These are phyloP conservation scores for Speleostelium caveatum DNA, from an alignment of 78 protist species.

Conservation along the genomic window DNA sequence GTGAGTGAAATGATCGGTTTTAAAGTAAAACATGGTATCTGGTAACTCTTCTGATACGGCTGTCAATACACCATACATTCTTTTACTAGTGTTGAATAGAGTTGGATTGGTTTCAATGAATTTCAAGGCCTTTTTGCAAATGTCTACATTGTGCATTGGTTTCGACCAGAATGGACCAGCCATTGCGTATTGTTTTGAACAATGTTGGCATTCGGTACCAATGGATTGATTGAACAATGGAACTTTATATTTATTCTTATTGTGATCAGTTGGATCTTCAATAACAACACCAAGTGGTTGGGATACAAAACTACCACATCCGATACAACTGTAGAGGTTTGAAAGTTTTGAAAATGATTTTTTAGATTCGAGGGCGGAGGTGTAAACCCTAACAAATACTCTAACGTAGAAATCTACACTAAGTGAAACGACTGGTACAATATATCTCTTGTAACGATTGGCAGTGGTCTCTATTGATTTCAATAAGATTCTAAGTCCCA, in stretches of 20 bases:
- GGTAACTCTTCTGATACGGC: slow-evolving; percentile 84
- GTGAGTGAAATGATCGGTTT: slow-evolving; percentile 36
- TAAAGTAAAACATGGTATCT: slow-evolving; percentile 86
- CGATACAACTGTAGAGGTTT: slow-evolving; percentile 83
- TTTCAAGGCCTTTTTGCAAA: slow-evolving; percentile 7
- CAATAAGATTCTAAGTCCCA: slow-evolving; percentile 91
- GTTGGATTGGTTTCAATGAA: slow-evolving; percentile 42
- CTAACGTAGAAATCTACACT: slow-evolving; percentile 98
- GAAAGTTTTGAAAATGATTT: slow-evolving; percentile 26
- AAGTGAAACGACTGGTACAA: slow-evolving; percentile 92
- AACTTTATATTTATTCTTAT: slow-evolving; percentile 27
- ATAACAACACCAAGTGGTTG: slow-evolving; percentile 79
- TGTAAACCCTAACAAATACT: slow-evolving; percentile 91
- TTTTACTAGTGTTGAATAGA: slow-evolving; percentile 42
- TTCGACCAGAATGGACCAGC: slow-evolving; percentile 97
- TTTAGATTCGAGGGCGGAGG: slow-evolving; percentile 35
- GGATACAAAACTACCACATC: slow-evolving; percentile 85
- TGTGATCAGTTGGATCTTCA: not conserved
- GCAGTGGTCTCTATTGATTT: slow-evolving; percentile 86
- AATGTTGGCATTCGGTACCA: slow-evolving; percentile 48
- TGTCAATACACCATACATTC: slow-evolving; percentile 84
- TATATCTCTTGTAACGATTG: slow-evolving; percentile 82
- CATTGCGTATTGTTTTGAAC: not conserved
- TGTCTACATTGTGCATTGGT: slow-evolving; percentile 83
- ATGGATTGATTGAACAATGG: slow-evolving; percentile 7